phyloP scores from a whole-genome alignment of 805 yeast genomes.

The Candida wancherniae region DNA sequence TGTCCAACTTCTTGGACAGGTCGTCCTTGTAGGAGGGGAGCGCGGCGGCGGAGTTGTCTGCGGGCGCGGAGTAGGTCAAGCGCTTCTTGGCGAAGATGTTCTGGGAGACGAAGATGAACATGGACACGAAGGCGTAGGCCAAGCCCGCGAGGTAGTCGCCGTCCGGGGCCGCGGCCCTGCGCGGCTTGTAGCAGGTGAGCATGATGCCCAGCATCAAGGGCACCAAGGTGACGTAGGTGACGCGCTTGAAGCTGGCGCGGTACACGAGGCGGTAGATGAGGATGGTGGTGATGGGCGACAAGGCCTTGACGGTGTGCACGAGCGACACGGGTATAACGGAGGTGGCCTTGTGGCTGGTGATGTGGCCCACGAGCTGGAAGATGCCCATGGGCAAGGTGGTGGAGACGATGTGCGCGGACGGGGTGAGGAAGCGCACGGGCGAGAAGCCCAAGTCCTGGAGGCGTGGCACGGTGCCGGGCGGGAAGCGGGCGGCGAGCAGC shows the following conservation, averaged over 20 bases:
- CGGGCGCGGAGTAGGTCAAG: conserved; percentile 45
- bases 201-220: conserved; percentile 85
- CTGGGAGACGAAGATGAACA: conserved; percentile 70
- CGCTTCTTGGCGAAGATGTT: conserved; percentile 76
- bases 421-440: conserved; percentile 44
- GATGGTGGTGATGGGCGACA: conserved; percentile 87
- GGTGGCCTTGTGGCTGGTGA: conserved; percentile 89
- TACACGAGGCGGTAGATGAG: conserved; percentile 64
- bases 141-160: conserved; percentile 35
- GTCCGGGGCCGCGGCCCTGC: conserved; percentile 20
- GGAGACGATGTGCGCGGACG: conserved; percentile 46
- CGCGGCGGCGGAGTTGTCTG: conserved; percentile 17
- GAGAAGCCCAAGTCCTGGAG: conserved; percentile 20
- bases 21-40: conserved; percentile 21
- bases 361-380: conserved; percentile 90
- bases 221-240: conserved; percentile 72
- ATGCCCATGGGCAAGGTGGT: conserved; percentile 92
- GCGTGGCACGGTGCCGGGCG: conserved; percentile 18
- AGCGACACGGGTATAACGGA: conserved; percentile 87
- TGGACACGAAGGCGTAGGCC: conserved; percentile 48
- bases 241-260: conserved; percentile 48
- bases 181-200: conserved; percentile 58
- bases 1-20: conserved; percentile 48
- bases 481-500: conserved; percentile 17
- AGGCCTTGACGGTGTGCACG: conserved; percentile 90